phyloP scores from a whole-genome alignment of 306 rosid species.

The Glycine latifolia region DNA sequence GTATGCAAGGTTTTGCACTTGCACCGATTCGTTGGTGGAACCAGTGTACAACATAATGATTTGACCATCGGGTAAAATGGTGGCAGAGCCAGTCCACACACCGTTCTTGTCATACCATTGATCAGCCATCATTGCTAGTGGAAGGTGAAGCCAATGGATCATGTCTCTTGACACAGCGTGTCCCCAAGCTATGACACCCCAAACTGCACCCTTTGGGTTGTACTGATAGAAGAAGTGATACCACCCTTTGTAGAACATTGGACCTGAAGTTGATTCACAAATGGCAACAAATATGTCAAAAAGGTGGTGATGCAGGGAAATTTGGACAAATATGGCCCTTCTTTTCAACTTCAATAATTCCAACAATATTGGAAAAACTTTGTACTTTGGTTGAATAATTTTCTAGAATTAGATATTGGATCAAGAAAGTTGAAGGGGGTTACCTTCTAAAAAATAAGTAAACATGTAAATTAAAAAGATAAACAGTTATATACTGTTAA shows the following conservation, averaged over 20 bases:
- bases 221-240: slow-evolving; percentile 93
- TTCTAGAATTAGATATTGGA: too few species aligned
- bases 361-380: too few species aligned
- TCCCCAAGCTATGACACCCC: slow-evolving; percentile 93
- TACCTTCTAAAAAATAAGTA: not conserved
- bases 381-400: not conserved
- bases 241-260: slow-evolving; percentile 86
- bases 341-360: too few species aligned
- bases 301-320: too few species aligned
- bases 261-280: slow-evolving; percentile 57
- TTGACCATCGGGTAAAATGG: slow-evolving; percentile 66
- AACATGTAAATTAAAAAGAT: not conserved
- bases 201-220: slow-evolving; percentile 78
- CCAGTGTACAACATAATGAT: slow-evolving; percentile 89
- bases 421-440: too few species aligned
- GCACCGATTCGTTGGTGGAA: slow-evolving; percentile 73
- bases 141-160: slow-evolving; percentile 91
- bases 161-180: slow-evolving; percentile 87
- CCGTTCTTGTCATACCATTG: slow-evolving; percentile 83
- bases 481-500: not conserved
- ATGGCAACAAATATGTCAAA: not conserved
- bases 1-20: slow-evolving; percentile 83
- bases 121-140: slow-evolving; percentile 78
- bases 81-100: slow-evolving; percentile 94
- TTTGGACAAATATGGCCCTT: too few species aligned